These are phyloP conservation scores for grape (Vitis vinifera) DNA, from an alignment of 164 flowering plant genomes.

Conservation along the genomic window ASM3070453v1 NC_081817.1:3139001-3139500, in stretches of 20 bases:
- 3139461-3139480: conserved; percentile 49
- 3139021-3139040: too few relatives aligned
- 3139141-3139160: neutral
- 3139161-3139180: neutral
- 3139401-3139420: neutral
- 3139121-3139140: conserved; percentile 14
- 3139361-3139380: neutral
- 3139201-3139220: neutral
- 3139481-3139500: conserved; percentile 50
- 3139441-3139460: conserved; percentile 51
- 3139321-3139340: conserved; percentile 42
- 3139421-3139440: conserved; percentile 39
- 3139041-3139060: too few relatives aligned
- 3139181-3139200: neutral
- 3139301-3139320: conserved; percentile 58
- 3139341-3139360: conserved; percentile 67
- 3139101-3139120: neutral
- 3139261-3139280: neutral
- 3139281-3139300: conserved; percentile 64
- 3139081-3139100: too few relatives aligned
- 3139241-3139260: neutral
- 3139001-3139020: too few relatives aligned
- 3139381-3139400: neutral
- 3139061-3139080: too few relatives aligned
- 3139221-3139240: neutral